Evolutionary conservation across 108 stramenopile species (phyloP), one percentile per base, ranked within the genome.

Genomic region (Nannochloropsis oceanica): DNA sequence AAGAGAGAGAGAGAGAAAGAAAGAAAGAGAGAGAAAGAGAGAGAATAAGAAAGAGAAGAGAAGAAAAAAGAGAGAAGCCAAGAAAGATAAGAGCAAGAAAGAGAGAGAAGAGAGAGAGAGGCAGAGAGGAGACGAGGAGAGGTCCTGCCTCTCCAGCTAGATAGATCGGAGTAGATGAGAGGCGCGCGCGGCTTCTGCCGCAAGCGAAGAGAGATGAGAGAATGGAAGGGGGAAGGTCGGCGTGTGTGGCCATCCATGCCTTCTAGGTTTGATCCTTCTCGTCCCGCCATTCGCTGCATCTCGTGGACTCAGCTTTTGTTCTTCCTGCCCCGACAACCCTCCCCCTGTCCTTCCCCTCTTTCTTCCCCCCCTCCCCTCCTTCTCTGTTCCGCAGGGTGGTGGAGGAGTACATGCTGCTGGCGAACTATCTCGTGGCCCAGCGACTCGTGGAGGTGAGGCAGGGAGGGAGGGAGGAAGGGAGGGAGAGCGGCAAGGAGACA

Each of bases 221-320:
- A n/a, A n/a, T 99, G 25, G 98, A 99, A 97, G 97, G 98, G 93
- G 94, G 84, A 83, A 89, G 12, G 95, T 98, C 86, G 98, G 97
- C 22, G 95, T 92, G 8, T 81, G 96, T 87, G 92, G 91, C 25
- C 86, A 86, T 42, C 85, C 26, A 13, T 79, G 80, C 25, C 80
- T 87, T 34, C 34, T 34, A 3, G 34, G 5, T 34, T 5, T 34
- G 34, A 3, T 34, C 5, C 34, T 5, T 34, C 5, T 34, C 3
- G 25, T 79, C 22, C 80, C 25, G 92, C 92, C 82, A 90, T 25
- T 24, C 44, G 2, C 25, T 3, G 24, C 44, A 3, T 3, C 1
- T 43, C 24, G 25, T 50, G 1, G 24, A 25, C 24, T 46, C 25
- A 24, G 44, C 25, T 5, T 46, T 25, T 43, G 1, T 83, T 25